Evolutionary conservation across 495 filamentous ascomycete genomes (phyloP).

Genomic region (Podospora anserina): DNA sequence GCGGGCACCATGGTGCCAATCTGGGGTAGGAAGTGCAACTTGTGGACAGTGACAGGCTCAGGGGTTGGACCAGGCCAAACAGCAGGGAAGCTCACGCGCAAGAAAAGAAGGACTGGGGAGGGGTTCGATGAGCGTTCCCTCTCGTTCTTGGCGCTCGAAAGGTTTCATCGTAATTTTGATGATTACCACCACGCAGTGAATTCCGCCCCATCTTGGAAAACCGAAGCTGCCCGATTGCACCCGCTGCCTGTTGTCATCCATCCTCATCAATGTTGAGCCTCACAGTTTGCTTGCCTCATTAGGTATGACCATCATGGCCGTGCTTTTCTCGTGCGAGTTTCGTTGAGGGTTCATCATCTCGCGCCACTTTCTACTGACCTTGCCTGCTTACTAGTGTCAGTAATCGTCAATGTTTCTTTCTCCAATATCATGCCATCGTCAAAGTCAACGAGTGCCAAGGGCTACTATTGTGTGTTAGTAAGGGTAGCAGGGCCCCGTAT

Average conservation of each 20-base stretch:
- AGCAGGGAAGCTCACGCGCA: neutral
- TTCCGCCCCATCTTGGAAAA: neutral
- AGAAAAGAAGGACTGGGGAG: neutral
- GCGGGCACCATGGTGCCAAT: neutral
- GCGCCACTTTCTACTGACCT: neutral
- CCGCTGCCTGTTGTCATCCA: neutral
- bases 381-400: no score
- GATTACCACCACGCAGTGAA: neutral
- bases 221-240: constrained; percentile 9
- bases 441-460: neutral
- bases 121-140: neutral
- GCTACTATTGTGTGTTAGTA: neutral
- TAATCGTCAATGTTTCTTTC: no score
- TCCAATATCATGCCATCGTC: neutral
- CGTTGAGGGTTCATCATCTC: no score
- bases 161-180: constrained; percentile 1
- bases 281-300: neutral
- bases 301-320: neutral
- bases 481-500: neutral
- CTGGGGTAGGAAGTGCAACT: neutral
- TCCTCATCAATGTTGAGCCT: neutral
- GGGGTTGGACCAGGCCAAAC: neutral
- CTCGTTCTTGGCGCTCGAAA: neutral
- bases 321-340: neutral
- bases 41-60: neutral